A percentile compares a stretch with the other conserved stretches of the same genome.
Conservation (phyloP, 805 yeast species). For the Schizosaccharomyces osmophilus region DNA sequence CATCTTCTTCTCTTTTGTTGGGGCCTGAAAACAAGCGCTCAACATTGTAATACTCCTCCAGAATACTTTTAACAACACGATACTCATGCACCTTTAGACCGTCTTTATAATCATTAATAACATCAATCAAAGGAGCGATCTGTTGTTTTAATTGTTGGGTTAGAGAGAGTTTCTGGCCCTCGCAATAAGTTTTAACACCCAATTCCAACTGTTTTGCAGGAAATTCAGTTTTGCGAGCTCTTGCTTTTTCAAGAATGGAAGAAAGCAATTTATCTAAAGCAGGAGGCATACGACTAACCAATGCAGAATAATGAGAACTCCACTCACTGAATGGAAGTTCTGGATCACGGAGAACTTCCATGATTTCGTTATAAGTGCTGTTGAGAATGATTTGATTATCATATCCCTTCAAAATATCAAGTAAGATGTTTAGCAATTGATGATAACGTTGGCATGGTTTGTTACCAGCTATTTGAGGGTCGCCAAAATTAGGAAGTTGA, state of each 20-base stretch:
- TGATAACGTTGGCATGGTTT: conserved; percentile 59
- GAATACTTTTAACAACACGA: conserved; percentile 39
- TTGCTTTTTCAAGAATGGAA: conserved; percentile 40
- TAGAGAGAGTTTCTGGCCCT: conserved; percentile 23
- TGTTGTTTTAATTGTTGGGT: conserved; percentile 26
- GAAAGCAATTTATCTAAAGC: conserved; percentile 46
- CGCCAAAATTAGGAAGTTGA: conserved; percentile 69
- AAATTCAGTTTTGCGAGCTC: conserved; percentile 52
- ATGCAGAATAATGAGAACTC: conserved; percentile 61
- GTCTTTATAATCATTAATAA: conserved; percentile 42
- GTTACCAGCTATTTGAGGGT: conserved; percentile 59
- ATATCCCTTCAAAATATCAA: conserved; percentile 66
- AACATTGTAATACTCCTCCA: conserved; percentile 48
- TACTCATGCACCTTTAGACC: conserved; percentile 76
- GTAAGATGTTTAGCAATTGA: conserved; percentile 31
- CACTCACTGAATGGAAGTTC: conserved; percentile 86
- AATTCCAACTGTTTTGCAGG: conserved; percentile 73
- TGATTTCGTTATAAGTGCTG: conserved; percentile 47
- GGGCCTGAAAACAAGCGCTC: conserved; percentile 61
- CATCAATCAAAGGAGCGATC: conserved; percentile 46
- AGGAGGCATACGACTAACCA: conserved; percentile 71
- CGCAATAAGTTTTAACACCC: conserved; percentile 34
- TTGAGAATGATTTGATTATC: conserved; percentile 91
- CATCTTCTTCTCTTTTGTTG: conserved; percentile 65
- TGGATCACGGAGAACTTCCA: conserved; percentile 49